Conservation (phyloP, 2,329 filamentous ascomycete species). For the Tolypocladium sp. region DNA sequence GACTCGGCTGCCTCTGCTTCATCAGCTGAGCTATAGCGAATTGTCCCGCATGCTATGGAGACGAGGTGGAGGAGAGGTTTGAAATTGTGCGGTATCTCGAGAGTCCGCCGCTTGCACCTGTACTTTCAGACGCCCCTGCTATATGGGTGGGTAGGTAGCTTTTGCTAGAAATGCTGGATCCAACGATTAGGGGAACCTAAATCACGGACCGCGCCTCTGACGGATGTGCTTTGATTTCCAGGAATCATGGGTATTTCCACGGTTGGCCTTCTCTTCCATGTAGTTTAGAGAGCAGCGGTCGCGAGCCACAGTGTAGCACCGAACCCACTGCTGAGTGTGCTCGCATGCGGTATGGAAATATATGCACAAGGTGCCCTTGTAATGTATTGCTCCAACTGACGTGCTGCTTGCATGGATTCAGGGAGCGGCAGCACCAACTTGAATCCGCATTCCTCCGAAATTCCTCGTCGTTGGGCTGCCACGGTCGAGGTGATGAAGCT, state of each 20-base stretch:
- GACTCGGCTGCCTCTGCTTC: conserved; percentile 89
- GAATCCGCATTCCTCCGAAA: not conserved
- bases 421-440: not conserved
- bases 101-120: not conserved
- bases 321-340: not conserved
- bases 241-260: not conserved
- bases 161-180: not conserved
- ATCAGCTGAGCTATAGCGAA: conserved; percentile 58
- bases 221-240: not conserved
- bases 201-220: not conserved
- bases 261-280: not conserved
- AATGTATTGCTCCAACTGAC: not conserved
- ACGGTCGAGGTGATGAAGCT: not conserved
- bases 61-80: not conserved
- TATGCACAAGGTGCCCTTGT: not conserved
- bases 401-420: not conserved
- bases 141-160: not conserved
- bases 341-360: not conserved
- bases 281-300: not conserved
- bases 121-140: not conserved
- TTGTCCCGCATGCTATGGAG: not conserved
- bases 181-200: not conserved
- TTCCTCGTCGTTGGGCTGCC: not conserved
- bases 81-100: no score
- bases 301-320: not conserved